These are phyloP conservation scores for Diaporthe helianthi DNA, from an alignment of 2,329 filamentous ascomycete species.

Conservation along the genomic window DNA sequence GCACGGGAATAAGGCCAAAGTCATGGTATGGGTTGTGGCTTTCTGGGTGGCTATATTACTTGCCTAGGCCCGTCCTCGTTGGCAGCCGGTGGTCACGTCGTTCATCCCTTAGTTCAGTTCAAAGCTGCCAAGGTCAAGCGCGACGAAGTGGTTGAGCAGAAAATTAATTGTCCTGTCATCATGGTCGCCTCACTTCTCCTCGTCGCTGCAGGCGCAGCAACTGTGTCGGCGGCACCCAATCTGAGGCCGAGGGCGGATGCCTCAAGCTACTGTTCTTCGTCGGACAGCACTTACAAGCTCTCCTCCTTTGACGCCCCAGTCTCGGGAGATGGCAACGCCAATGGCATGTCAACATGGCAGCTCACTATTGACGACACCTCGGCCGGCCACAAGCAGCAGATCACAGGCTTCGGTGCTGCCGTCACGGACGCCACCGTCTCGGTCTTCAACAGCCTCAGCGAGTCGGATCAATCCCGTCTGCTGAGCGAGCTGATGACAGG, in stretches of 20 bases:
- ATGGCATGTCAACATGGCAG: conserved; percentile 45
- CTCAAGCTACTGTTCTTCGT: conserved; percentile 45
- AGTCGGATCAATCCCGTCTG: conserved; percentile 42
- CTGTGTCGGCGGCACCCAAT: conserved; percentile 26
- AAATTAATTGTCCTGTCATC: background rate
- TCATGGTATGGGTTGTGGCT: background rate
- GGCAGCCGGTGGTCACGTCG: background rate
- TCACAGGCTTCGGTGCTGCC: conserved; percentile 51
- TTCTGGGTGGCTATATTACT: background rate
- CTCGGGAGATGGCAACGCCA: conserved; percentile 43
- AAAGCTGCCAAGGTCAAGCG: background rate
- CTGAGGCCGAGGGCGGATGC: conserved; percentile 34
- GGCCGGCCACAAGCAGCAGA: conserved; percentile 47
- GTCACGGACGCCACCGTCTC: conserved; percentile 51
- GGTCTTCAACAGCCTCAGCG: conserved; percentile 46
- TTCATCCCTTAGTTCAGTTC: background rate
- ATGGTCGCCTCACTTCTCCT: conserved; percentile 23
- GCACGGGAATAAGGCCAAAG: background rate
- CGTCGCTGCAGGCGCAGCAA: conserved; percentile 8
- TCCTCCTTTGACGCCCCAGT: conserved; percentile 45
- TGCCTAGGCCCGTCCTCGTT: background rate
- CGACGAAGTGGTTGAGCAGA: background rate
- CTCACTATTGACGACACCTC: conserved; percentile 49
- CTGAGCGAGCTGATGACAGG: conserved; percentile 47
- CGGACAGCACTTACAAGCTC: conserved; percentile 47